Base-by-base conservation (phyloP, 2,329 filamentous ascomycete genomes). In the Exophiala lecanii-corni region DNA sequence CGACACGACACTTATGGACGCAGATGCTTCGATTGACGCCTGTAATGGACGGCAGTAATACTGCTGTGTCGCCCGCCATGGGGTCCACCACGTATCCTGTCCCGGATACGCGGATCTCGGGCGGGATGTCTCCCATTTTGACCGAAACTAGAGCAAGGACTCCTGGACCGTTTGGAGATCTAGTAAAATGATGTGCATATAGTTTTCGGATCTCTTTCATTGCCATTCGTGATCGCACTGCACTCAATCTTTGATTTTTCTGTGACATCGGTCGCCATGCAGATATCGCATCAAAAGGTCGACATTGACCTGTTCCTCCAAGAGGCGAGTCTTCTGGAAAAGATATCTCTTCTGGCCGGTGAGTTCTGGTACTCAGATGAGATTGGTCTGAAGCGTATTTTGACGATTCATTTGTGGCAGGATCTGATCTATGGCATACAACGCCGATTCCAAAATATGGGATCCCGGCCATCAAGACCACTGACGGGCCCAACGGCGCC, bases 351-450 rank as follows among this genome's bases (percentile, higher is more conserved):
- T 28, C n/a, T 28, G n/a, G 25, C 25, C 25, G 25, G 25, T 28
- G 25, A n/a, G 25, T 28, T n/a, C n/a, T n/a, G n/a, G n/a, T n/a
- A n/a, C n/a, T n/a, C n/a, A n/a, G n/a, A n/a, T n/a, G n/a, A n/a
- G n/a, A n/a, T n/a, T n/a, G n/a, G n/a, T n/a, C n/a, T n/a, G n/a
- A n/a, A n/a, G n/a, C n/a, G n/a, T n/a, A n/a, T n/a, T n/a, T n/a
- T n/a, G n/a, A n/a, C n/a, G n/a, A n/a, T n/a, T 32, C 30, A 32
- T 6, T 13, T 6, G 17, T 26, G 10, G 21, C 26, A 75, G 79
- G 79, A 43, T 72, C 75, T 51, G 81, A 85, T 62, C 83, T 84
- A 57, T 86, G 82, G 82, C 79, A 84, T 56, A 82, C 81, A 25
- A 75, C 77, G 52, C 62, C 75, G 10, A 67, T 85, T 5, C 76